Percentiles rank a stretch among this genome's conserved stretches.
These are phyloP conservation scores for Chamaecyparis obtusa DNA, from an alignment of 75 land plant species.

Conservation along the genomic window DNA sequence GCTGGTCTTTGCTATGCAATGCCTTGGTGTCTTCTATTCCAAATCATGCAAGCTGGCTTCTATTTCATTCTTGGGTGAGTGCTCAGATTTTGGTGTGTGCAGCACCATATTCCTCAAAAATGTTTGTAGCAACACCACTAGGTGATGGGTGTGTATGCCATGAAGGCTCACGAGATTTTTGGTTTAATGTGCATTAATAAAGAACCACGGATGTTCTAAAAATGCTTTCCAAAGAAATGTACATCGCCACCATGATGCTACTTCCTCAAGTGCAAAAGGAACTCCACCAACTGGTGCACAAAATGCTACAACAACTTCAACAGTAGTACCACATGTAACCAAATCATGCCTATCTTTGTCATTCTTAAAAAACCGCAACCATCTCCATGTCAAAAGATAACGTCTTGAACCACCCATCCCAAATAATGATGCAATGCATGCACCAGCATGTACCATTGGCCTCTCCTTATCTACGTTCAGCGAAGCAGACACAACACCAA, in stretches of 20 bases:
- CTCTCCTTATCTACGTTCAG: constrained; percentile 84
- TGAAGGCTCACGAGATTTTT: no score
- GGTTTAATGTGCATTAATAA: no score
- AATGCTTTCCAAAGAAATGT: constrained; percentile 82
- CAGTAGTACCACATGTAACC: constrained; percentile 90
- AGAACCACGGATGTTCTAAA: constrained; percentile 77
- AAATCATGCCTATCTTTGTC: constrained; percentile 88
- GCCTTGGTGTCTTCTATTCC: no score
- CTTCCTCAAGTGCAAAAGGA: constrained; percentile 88
- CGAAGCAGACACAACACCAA: constrained; percentile 69
- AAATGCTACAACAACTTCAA: constrained; percentile 91
- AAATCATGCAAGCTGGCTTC: no score
- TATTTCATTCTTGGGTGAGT: no score
- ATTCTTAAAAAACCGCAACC: constrained; percentile 85
- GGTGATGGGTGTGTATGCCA: no score
- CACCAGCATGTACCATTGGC: constrained; percentile 84
- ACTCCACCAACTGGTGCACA: constrained; percentile 94
- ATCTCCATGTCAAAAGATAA: constrained; percentile 69
- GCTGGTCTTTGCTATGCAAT: no score
- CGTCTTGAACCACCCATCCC: constrained; percentile 80
- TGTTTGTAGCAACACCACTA: no score
- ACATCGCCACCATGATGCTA: constrained; percentile 92
- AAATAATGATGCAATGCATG: constrained; percentile 77
- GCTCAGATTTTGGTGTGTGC: no score
- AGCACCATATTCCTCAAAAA: no score